These are phyloP conservation scores for Emmonsiellopsis sp. DNA, from an alignment of 2,329 filamentous ascomycete species.

Conservation along the genomic window DNA sequence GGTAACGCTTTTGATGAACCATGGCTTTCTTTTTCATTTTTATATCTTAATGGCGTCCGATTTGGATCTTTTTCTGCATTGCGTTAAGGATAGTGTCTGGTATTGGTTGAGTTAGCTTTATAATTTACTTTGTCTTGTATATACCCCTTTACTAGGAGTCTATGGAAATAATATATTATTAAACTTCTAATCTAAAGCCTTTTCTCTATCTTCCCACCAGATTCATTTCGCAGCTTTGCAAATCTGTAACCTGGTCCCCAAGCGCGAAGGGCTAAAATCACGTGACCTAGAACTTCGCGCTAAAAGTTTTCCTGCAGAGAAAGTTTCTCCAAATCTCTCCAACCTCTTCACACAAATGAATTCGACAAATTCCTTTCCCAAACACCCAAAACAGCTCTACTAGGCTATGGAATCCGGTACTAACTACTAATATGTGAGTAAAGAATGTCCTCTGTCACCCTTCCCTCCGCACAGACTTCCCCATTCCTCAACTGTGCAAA, in stretches of 20 bases:
- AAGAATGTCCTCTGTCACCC: not conserved
- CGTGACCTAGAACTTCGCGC: not conserved
- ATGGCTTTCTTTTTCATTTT: not conserved
- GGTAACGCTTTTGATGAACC: not conserved
- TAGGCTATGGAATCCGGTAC: not conserved
- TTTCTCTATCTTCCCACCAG: no score
- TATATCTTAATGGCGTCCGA: not conserved
- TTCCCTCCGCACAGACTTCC: conserved; percentile 8
- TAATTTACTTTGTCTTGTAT: not conserved
- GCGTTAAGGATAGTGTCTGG: not conserved
- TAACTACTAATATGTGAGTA: conserved; percentile 2
- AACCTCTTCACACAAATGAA: no score
- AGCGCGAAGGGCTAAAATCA: not conserved
- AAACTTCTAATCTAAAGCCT: no score
- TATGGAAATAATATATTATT: no score
- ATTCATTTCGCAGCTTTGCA: no score
- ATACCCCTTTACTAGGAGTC: not conserved
- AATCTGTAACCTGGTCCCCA: no score
- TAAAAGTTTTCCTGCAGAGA: no score
- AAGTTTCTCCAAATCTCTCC: no score
- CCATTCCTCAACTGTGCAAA: not conserved
- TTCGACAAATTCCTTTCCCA: not conserved
- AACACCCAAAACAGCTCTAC: not conserved
- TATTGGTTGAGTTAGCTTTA: no score
- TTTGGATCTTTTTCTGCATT: not conserved